A percentile compares a stretch with the other conserved stretches of the same genome.
phyloP scores from a whole-genome alignment of 257 asterid species.

The Solanum sitiens region DNA sequence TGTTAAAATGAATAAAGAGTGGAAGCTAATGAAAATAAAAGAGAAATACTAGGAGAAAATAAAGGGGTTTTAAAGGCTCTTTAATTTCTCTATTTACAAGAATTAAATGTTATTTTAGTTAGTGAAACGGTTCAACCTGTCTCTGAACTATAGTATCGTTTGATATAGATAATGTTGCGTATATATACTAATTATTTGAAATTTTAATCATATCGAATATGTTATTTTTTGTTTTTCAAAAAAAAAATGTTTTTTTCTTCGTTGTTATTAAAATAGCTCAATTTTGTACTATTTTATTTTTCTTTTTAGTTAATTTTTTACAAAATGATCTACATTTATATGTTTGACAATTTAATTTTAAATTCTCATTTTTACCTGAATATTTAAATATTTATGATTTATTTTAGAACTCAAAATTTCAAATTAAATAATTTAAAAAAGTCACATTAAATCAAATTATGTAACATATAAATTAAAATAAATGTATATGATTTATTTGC shows the following conservation, averaged over 20 bases:
- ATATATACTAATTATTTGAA: too few relatives aligned
- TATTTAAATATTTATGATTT: too few relatives aligned
- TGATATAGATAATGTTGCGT: fast-evolving
- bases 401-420: too few relatives aligned
- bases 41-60: slow-evolving; percentile 8
- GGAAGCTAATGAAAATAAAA: not conserved
- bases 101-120: not conserved
- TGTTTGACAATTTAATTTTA: too few relatives aligned
- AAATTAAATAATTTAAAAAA: too few relatives aligned
- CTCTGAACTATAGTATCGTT: not conserved
- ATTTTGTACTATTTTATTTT: too few relatives aligned
- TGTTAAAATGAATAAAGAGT: not conserved
- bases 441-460: not conserved
- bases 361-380: not conserved
- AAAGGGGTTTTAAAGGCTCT: not conserved
- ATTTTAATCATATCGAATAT: not conserved
- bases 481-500: not conserved
- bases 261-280: not conserved
- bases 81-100: not conserved
- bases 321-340: too few relatives aligned
- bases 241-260: not conserved
- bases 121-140: not conserved
- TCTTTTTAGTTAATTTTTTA: too few relatives aligned
- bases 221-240: too few relatives aligned
- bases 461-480: not conserved